phyloP scores from a whole-genome alignment of 306 rosid genomes.

The Vigna trinervia region DNA sequence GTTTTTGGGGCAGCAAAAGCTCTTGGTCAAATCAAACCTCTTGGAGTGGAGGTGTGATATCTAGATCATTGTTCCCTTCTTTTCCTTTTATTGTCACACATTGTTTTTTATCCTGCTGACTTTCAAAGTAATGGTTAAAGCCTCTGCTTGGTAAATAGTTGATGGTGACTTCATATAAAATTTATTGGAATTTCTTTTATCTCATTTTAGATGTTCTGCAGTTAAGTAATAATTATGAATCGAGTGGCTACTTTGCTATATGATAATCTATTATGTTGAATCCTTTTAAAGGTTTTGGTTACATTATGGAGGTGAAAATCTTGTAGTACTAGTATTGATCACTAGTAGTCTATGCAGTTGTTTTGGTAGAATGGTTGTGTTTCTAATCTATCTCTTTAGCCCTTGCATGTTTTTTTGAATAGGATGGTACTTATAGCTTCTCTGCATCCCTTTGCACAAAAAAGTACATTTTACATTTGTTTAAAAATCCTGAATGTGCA shows the following conservation, averaged over 20 bases:
- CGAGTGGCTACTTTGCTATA: not conserved
- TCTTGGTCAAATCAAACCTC: constrained; percentile 89
- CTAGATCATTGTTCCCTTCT: constrained; percentile 29
- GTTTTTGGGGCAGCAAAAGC: constrained; percentile 97
- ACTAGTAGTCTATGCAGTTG: not conserved
- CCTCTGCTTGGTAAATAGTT: constrained; percentile 26
- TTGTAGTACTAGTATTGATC: not conserved
- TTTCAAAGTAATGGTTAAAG: constrained; percentile 28
- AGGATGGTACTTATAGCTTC: constrained; percentile 9
- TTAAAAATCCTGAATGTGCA: constrained; percentile 45
- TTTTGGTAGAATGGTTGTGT: constrained; percentile 18
- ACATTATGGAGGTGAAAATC: not conserved
- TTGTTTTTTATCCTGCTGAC: not conserved
- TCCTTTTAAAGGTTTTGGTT: constrained; percentile 24
- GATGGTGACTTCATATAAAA: constrained; percentile 15
- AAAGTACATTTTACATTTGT: constrained; percentile 6
- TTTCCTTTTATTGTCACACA: constrained; percentile 22
- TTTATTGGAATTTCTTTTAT: not conserved
- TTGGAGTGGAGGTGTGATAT: constrained; percentile 85
- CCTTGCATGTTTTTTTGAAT: constrained; percentile 1
- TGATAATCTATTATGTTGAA: constrained; percentile 7
- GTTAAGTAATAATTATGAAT: constrained; percentile 31
- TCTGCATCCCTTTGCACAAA: not conserved
- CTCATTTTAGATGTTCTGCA: constrained; percentile 16
- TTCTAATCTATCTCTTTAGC: constrained; percentile 1